phyloP scores from a whole-genome alignment of 2,329 filamentous ascomycete species.

The Paracoccidioides lutzii region DNA sequence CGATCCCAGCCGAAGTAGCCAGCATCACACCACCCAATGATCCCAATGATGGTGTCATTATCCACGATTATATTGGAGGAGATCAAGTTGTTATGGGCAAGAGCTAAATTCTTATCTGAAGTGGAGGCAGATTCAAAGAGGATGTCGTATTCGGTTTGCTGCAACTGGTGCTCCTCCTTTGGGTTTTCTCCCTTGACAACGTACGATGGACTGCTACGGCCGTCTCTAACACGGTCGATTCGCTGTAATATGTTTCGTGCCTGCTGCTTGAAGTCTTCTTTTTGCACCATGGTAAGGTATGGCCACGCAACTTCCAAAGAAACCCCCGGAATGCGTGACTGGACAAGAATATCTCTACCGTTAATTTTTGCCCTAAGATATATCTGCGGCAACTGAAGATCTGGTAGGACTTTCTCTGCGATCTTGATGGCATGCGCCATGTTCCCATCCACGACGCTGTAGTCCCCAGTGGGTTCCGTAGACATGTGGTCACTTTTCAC shows the following conservation, averaged over 20 bases:
- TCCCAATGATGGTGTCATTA: conserved; percentile 25
- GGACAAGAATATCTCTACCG: conserved; percentile 28
- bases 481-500: conserved; percentile 24
- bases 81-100: conserved; percentile 28
- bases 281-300: conserved; percentile 23
- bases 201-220: conserved; percentile 4
- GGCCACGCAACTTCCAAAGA: conserved; percentile 20
- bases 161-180: conserved; percentile 4
- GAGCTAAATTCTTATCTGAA: conserved; percentile 16
- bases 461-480: conserved; percentile 16
- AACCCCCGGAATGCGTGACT: conserved; percentile 29
- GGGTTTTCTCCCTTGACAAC: neutral
- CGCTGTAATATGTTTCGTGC: conserved; percentile 23
- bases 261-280: conserved; percentile 24
- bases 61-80: conserved; percentile 28
- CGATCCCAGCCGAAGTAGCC: conserved; percentile 28
- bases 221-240: conserved; percentile 3
- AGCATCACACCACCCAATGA: conserved; percentile 28
- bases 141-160: conserved; percentile 20
- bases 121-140: conserved; percentile 18
- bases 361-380: conserved; percentile 26
- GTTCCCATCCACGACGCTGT: conserved; percentile 25
- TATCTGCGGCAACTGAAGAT: conserved; percentile 24
- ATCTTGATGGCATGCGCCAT: conserved; percentile 24
- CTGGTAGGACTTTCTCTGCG: conserved; percentile 21